Evolutionary conservation across 768 basidiomycete genomes (phyloP).

Genomic region (Lactarius evosmus): DNA sequence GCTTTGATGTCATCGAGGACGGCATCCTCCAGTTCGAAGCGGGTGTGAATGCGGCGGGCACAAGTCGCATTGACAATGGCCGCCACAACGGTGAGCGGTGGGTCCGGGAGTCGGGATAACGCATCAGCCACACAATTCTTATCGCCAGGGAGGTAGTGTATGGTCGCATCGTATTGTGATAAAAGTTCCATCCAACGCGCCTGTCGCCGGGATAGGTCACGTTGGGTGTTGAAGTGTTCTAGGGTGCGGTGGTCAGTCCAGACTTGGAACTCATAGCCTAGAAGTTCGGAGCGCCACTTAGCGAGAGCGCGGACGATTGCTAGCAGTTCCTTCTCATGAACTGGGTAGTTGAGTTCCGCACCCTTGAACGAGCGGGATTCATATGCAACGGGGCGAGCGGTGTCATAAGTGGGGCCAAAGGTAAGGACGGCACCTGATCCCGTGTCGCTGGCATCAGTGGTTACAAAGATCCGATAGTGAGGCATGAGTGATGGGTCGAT

Average conservation of each 20-base stretch:
- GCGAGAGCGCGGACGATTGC: conserved; percentile 40
- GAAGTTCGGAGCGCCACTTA: conserved; percentile 32
- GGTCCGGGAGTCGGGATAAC: conserved; percentile 31
- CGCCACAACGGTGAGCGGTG: conserved; percentile 28
- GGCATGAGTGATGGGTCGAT: no score
- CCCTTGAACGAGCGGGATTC: no score
- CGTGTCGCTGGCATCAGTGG: no score
- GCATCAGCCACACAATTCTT: conserved; percentile 33
- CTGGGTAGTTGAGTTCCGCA: no score
- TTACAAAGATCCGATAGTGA: no score
- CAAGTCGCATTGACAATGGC: conserved; percentile 26
- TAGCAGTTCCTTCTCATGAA: conserved; percentile 6
- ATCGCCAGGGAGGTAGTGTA: conserved; percentile 34
- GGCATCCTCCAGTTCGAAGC: no score
- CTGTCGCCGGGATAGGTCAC: conserved; percentile 32
- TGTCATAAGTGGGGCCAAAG: no score
- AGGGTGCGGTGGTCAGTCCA: conserved; percentile 35
- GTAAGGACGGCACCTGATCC: no score
- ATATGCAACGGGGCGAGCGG: no score
- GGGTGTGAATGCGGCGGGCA: conserved; percentile 19
- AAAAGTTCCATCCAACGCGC: conserved; percentile 33
- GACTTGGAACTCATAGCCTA: conserved; percentile 30
- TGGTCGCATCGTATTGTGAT: conserved; percentile 34
- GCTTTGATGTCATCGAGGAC: no score
- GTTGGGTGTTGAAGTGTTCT: conserved; percentile 29